These are phyloP conservation scores for Lactarius evosmus DNA, from an alignment of 768 basidiomycete species.

Conservation along the genomic window DNA sequence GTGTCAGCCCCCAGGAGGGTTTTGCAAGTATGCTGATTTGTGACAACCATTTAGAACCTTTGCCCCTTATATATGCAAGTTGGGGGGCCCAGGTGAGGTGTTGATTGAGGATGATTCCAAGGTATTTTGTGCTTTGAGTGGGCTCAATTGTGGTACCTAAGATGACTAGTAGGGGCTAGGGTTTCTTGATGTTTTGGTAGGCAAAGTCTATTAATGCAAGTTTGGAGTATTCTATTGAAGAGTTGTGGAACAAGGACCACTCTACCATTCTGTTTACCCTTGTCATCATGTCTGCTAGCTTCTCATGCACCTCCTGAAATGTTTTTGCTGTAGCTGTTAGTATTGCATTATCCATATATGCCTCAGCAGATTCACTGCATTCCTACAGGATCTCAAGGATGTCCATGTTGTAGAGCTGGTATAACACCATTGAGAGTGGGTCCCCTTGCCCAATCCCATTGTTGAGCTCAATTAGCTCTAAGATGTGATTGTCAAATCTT, in stretches of 20 bases:
- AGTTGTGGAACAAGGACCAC: no score
- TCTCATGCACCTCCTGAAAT: constrained; percentile 8
- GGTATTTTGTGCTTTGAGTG: no score
- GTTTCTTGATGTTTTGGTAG: no score
- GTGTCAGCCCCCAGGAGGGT: no score
- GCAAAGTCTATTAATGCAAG: no score
- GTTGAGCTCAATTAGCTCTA: constrained; percentile 9
- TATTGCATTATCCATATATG: constrained; percentile 29
- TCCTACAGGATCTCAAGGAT: constrained; percentile 22
- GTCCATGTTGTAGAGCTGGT: constrained; percentile 28
- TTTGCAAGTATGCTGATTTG: neutral
- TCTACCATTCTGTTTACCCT: no score
- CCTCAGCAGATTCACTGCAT: constrained; percentile 6
- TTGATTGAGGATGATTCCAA: no score
- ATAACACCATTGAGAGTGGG: constrained; percentile 29
- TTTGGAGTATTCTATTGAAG: no score
- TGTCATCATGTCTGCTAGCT: no score
- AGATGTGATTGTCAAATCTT: constrained; percentile 25
- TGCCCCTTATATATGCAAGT: neutral
- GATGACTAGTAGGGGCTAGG: no score
- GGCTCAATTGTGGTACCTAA: no score
- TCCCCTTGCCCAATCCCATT: constrained; percentile 30
- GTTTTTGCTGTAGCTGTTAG: constrained; percentile 15
- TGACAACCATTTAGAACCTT: neutral
- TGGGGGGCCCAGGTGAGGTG: constrained; percentile 4